Percentiles rank a stretch among this genome's conserved stretches.
Evolutionary conservation across 805 yeast species (phyloP).

Genomic region (Candida insectalens): DNA sequence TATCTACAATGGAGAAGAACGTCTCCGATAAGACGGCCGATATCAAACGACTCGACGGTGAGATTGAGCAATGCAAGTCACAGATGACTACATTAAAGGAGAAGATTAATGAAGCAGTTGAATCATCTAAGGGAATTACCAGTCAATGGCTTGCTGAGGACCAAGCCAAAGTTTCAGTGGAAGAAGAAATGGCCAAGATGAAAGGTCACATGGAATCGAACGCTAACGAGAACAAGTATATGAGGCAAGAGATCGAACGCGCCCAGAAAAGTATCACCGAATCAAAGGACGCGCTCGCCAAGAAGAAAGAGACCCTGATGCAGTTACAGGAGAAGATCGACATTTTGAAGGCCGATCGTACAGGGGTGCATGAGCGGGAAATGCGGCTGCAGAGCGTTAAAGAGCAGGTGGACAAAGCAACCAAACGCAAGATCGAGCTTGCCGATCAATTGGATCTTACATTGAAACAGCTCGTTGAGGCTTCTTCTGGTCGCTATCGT

Average conservation of each 20-base stretch:
- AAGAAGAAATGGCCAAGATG: slow-evolving; percentile 33
- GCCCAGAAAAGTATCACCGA: slow-evolving; percentile 41
- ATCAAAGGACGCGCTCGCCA: slow-evolving; percentile 25
- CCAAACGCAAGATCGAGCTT: slow-evolving; percentile 7
- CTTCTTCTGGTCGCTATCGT: slow-evolving; percentile 12
- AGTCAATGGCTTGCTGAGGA: slow-evolving; percentile 27
- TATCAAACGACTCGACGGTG: slow-evolving; percentile 17
- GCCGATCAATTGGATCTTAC: slow-evolving; percentile 8
- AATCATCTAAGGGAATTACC: slow-evolving; percentile 5
- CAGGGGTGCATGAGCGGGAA: background rate
- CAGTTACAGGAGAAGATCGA: slow-evolving; percentile 7
- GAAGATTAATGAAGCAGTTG: slow-evolving; percentile 6
- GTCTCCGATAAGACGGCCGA: slow-evolving; percentile 20
- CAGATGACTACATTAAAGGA: slow-evolving; percentile 6
- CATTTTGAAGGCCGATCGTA: slow-evolving; percentile 6
- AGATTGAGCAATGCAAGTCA: slow-evolving; percentile 12
- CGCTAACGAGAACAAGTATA: slow-evolving; percentile 53
- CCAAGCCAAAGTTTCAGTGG: slow-evolving; percentile 32
- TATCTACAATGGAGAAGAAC: slow-evolving; percentile 28
- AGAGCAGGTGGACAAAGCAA: slow-evolving; percentile 1
- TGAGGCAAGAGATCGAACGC: slow-evolving; percentile 45
- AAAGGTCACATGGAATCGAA: slow-evolving; percentile 36
- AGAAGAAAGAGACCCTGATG: slow-evolving; percentile 7
- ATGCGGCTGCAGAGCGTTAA: background rate
- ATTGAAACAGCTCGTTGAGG: slow-evolving; percentile 12